Conservation (phyloP, 371 early-diverging fungal genomes). For the Funneliformis caledonium region DNA sequence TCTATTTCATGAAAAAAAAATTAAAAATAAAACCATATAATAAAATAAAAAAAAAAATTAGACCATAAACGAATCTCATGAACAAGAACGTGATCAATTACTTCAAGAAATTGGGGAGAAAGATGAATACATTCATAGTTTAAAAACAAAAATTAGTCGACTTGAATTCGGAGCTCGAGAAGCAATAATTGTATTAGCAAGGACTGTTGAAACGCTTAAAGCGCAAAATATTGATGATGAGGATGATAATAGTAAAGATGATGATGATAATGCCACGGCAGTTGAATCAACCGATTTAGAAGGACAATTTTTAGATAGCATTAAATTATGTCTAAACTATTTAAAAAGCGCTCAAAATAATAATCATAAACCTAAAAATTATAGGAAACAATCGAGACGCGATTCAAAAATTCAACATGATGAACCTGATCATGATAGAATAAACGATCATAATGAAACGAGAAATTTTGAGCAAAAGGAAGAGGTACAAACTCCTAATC, state of each 20-base stretch:
- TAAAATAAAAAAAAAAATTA: constrained; percentile 34
- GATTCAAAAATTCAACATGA: constrained; percentile 24
- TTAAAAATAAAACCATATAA: too few relatives aligned
- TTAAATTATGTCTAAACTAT: constrained; percentile 53
- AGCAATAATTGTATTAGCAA: constrained; percentile 55
- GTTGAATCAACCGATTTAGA: constrained; percentile 41
- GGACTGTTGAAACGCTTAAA: constrained; percentile 43
- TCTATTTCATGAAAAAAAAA: too few relatives aligned
- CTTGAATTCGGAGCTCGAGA: constrained; percentile 60
- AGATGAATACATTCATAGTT: constrained; percentile 58
- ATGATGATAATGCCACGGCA: constrained; percentile 40
- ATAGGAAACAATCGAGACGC: not conserved
- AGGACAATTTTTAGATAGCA: constrained; percentile 46
- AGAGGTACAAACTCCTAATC: not conserved
- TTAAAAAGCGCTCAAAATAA: constrained; percentile 52
- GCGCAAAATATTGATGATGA: constrained; percentile 35
- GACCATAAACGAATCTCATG: constrained; percentile 60
- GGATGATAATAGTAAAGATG: constrained; percentile 39
- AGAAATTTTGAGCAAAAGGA: not conserved
- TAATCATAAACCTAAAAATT: not conserved
- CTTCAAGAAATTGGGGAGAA: constrained; percentile 60
- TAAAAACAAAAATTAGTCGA: constrained; percentile 55
- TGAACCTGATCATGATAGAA: constrained; percentile 8
- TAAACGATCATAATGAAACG: not conserved
- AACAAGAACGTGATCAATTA: constrained; percentile 61